These are phyloP conservation scores for Nothophytophthora sp. DNA, from an alignment of 352 stramenopile species.

Conservation along the genomic window DNA sequence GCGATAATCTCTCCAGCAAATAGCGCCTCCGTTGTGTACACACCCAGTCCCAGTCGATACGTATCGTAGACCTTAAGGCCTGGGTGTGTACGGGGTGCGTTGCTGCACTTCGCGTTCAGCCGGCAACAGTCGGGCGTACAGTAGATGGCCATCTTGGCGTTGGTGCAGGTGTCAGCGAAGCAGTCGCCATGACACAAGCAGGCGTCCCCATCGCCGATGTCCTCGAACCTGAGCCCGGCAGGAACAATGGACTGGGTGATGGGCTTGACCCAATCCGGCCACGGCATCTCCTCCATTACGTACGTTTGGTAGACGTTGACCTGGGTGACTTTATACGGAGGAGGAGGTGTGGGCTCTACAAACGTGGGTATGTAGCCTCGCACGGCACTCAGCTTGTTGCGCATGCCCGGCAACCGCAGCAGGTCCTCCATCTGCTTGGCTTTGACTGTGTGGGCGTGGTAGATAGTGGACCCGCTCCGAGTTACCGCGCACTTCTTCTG, in stretches of 20 bases:
- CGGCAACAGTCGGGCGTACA: slow-evolving; percentile 2
- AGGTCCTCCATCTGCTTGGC: too few relatives aligned
- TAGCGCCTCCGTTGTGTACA: too few relatives aligned
- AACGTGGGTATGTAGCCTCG: too few relatives aligned
- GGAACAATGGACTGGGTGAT: background rate
- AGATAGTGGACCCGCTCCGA: background rate
- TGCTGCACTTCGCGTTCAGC: background rate
- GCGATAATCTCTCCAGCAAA: too few relatives aligned
- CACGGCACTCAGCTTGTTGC: too few relatives aligned
- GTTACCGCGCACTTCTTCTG: slow-evolving; percentile 2
- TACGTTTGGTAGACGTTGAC: too few relatives aligned
- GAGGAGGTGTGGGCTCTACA: too few relatives aligned
- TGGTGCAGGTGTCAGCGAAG: slow-evolving; percentile 1
- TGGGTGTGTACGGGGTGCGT: background rate
- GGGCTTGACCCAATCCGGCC: too few relatives aligned
- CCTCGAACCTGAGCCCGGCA: background rate
- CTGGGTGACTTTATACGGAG: too few relatives aligned
- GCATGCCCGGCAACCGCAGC: too few relatives aligned
- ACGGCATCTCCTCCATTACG: too few relatives aligned
- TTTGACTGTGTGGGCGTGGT: background rate
- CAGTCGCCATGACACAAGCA: background rate
- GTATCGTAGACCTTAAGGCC: background rate
- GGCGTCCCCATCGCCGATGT: background rate
- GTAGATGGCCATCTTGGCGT: background rate
- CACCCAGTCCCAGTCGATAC: background rate